phyloP scores from a whole-genome alignment of 176 grass and related monocot genomes.

The Elaeis guineensis region DNA sequence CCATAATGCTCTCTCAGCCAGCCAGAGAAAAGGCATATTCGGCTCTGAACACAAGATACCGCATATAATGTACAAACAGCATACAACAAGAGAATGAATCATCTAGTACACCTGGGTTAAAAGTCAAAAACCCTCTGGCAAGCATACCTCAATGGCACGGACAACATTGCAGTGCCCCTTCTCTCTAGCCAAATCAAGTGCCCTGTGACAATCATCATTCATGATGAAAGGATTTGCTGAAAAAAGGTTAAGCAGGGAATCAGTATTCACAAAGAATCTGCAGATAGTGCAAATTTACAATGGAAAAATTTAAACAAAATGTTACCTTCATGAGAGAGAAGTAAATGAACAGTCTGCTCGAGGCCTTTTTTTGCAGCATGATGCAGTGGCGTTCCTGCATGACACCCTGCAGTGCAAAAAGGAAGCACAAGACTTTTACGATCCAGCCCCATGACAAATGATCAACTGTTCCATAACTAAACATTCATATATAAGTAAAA shows the following conservation, averaged over 20 bases:
- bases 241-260: background rate
- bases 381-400: slow-evolving; percentile 82
- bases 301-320: no score
- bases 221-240: slow-evolving; percentile 79
- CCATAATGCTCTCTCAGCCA: slow-evolving; percentile 87
- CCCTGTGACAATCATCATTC: slow-evolving; percentile 86
- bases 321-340: slow-evolving; percentile 79
- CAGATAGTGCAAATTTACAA: no score
- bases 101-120: no score
- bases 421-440: background rate
- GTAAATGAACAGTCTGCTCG: slow-evolving; percentile 65
- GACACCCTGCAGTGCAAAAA: slow-evolving; percentile 34
- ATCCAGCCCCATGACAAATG: no score
- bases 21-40: slow-evolving; percentile 69
- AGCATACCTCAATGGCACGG: slow-evolving; percentile 76
- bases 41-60: slow-evolving; percentile 34
- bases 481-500: no score
- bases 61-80: background rate
- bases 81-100: no score
- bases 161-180: slow-evolving; percentile 85
- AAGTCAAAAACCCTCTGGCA: background rate
- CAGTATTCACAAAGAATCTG: no score
- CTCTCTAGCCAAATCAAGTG: slow-evolving; percentile 94
- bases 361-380: slow-evolving; percentile 92
- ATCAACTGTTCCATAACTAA: no score